Evolutionary conservation across 1,284 basidiomycete genomes (phyloP).

Genomic region (Sparassis latifolia): DNA sequence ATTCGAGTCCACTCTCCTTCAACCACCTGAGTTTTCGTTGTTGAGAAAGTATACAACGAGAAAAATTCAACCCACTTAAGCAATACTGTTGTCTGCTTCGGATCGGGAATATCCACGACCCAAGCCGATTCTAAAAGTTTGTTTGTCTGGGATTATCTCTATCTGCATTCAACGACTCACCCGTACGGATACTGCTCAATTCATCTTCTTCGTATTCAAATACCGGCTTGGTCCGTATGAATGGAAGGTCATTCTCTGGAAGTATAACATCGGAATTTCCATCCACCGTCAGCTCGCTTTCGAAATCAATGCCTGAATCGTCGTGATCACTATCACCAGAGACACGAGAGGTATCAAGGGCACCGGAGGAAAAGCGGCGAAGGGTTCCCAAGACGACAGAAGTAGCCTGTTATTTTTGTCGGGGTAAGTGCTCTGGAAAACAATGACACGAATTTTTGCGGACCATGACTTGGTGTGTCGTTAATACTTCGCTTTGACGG

Average conservation of each 20-base stretch:
- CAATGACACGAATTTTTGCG: no score
- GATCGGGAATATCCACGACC: conserved; percentile 80
- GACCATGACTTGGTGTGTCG: no score
- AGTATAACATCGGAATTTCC: conserved; percentile 42
- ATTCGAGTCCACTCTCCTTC: conserved; percentile 53
- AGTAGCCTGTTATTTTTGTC: conserved; percentile 68
- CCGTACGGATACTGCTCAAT: conserved; percentile 47
- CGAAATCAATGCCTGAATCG: no score
- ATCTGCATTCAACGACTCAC: conserved; percentile 26
- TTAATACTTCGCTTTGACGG: neutral
- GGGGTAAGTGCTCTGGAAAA: conserved; percentile 40
- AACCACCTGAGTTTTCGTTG: conserved; percentile 47
- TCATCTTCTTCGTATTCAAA: conserved; percentile 50
- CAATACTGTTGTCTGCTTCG: conserved; percentile 52
- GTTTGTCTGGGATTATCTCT: neutral
- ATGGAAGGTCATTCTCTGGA: conserved; percentile 53
- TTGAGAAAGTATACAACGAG: conserved; percentile 1
- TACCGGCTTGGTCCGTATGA: conserved; percentile 48
- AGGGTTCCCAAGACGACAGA: conserved; percentile 41
- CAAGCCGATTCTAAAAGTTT: conserved; percentile 50
- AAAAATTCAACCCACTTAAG: conserved; percentile 48
- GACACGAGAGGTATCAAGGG: conserved; percentile 11
- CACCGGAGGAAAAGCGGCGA: conserved; percentile 16
- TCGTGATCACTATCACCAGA: no score
- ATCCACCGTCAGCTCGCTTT: conserved; percentile 2